Base-by-base conservation (phyloP, 2,329 filamentous ascomycete species). In the Colletotrichum sp. region DNA sequence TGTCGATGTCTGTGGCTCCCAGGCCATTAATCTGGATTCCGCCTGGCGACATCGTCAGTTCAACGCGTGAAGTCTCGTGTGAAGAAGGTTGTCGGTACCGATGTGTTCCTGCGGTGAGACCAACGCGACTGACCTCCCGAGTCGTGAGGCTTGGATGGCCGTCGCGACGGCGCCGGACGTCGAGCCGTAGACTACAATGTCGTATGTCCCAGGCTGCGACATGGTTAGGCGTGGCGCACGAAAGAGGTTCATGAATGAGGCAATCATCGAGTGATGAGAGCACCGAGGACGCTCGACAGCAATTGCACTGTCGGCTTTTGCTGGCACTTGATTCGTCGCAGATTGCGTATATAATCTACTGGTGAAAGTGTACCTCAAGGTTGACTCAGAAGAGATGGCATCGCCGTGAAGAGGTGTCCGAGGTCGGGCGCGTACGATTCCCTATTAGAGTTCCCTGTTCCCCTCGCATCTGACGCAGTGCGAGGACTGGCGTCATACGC, bases 21-120 rank as follows among this genome's bases (percentile, higher is more conserved):
- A 62, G 59, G 59, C 59, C 59, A 0, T 62, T 62, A 1, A 62
- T 5, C 30, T 62, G 28, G 28, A 62, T 62, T 10, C 59, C 59
- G 1, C 59, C 59, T 62, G 59, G 12, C 1, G 18, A 22, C 0
- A 0, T 32, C 0, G 6, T 62, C 10, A 62, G 28, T 5, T 0
- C 8, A 22, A 13, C 10, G 18, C 44, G 18, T 2, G 44, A n/a
- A 0, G 18, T 30, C 24, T 60, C 28, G 0, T 26, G 18, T 6
- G 9, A n/a, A 5, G 57, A 12, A 4, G 15, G 7, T 0, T 2
- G 22, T 0, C 9, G 26, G 7, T 32, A 60, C 28, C 59, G 30
- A 34, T 62, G 28, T 62, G 28, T 22, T 62, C 28, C 59, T 34
- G 59, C 12, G 59, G 59, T 0, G 59, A 62, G 59, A 62, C 28